These are phyloP conservation scores for Penicillium thymicola DNA, from an alignment of 2,329 filamentous ascomycete species.

Conservation along the genomic window DNA sequence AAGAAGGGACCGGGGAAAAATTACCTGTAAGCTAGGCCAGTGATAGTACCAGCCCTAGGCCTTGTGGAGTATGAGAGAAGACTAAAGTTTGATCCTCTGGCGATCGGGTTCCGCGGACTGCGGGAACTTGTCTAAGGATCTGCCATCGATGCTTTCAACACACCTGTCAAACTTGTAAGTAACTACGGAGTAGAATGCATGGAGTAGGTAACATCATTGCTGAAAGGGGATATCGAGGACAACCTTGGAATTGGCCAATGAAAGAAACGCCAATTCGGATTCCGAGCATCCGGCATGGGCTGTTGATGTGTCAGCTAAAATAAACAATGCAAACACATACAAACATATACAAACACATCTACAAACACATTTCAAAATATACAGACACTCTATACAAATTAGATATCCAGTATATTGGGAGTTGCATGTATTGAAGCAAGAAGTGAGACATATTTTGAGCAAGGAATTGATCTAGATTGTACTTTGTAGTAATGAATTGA, in stretches of 20 bases:
- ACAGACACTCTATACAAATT: not conserved
- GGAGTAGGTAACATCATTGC: too few species aligned
- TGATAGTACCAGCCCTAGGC: not conserved
- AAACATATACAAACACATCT: not conserved
- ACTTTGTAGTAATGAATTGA: not conserved
- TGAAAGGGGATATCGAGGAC: not conserved
- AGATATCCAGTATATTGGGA: not conserved
- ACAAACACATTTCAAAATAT: not conserved
- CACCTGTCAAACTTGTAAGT: not conserved
- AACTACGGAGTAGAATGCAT: too few species aligned
- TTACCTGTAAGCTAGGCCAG: not conserved
- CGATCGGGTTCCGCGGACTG: not conserved
- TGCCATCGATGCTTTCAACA: not conserved
- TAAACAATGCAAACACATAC: not conserved
- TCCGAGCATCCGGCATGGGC: conserved; percentile 23
- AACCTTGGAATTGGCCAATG: conserved; percentile 16
- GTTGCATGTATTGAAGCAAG: not conserved
- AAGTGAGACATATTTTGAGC: not conserved
- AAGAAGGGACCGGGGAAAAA: too few species aligned
- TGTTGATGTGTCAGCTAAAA: conserved; percentile 8
- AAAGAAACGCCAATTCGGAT: conserved; percentile 14
- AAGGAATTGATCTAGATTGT: not conserved
- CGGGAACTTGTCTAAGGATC: not conserved
- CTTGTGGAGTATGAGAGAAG: not conserved
- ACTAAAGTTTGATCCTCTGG: not conserved